Percentiles rank a stretch among this genome's conserved stretches.
Conservation (phyloP, 768 basidiomycete species). For the Tulasnella sp. region DNA sequence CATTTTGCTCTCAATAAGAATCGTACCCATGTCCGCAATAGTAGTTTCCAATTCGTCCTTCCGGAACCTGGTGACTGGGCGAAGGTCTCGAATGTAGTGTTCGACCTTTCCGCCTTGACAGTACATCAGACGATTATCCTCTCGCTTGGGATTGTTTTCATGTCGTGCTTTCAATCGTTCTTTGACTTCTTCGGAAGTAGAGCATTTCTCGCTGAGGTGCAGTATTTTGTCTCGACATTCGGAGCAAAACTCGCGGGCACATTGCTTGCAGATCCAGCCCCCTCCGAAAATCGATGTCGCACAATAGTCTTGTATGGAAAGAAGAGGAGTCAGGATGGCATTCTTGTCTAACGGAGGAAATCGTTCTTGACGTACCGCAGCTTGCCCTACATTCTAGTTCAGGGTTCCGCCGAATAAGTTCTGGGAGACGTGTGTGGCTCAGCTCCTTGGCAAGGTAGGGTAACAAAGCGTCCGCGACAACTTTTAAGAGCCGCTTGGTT, state of each 20-base stretch:
- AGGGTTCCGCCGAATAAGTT: constrained; percentile 66
- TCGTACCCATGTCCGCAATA: constrained; percentile 63
- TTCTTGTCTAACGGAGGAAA: background rate
- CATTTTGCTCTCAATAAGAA: constrained; percentile 40
- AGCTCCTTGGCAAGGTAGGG: constrained; percentile 64
- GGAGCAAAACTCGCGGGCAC: constrained; percentile 84
- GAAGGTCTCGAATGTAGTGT: constrained; percentile 64
- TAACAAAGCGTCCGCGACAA: constrained; percentile 64
- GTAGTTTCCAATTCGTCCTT: constrained; percentile 59
- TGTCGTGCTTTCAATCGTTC: background rate
- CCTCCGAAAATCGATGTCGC: constrained; percentile 89
- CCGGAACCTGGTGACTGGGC: constrained; percentile 75
- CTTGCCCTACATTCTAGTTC: constrained; percentile 82
- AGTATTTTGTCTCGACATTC: constrained; percentile 73
- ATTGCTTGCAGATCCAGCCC: constrained; percentile 86
- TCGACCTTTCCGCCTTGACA: constrained; percentile 45
- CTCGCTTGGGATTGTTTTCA: background rate
- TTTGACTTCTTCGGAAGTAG: constrained; percentile 42
- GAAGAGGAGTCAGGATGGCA: background rate
- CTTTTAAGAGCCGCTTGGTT: constrained; percentile 35
- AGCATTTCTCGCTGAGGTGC: constrained; percentile 56
- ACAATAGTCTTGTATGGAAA: constrained; percentile 69
- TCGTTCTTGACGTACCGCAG: constrained; percentile 56
- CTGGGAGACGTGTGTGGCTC: constrained; percentile 52
- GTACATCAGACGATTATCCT: constrained; percentile 18